Percentiles rank a stretch among this genome's conserved stretches.
Conservation (phyloP, 208 protist genomes). For the Wallacemonas sp. region DNA sequence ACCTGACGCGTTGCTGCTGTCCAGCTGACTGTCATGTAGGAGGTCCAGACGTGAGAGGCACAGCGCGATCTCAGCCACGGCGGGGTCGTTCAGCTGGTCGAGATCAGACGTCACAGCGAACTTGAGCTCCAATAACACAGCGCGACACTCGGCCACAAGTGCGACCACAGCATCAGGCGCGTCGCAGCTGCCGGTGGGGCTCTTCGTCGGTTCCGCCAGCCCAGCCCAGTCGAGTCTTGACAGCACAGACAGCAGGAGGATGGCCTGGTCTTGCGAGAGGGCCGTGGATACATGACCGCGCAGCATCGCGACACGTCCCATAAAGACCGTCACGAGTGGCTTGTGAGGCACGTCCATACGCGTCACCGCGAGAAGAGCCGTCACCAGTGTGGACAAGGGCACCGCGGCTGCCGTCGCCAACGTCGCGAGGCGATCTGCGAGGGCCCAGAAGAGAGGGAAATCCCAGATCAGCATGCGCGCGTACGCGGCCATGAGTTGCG, state of each 20-base stretch:
- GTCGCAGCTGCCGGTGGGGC: too few relatives aligned
- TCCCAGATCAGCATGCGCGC: slow-evolving; percentile 81
- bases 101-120: slow-evolving; percentile 7
- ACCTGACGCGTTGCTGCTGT: slow-evolving; percentile 9
- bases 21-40: slow-evolving; percentile 1
- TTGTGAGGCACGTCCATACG: slow-evolving; percentile 69
- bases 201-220: too few relatives aligned
- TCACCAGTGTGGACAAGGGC: slow-evolving; percentile 50
- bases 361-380: slow-evolving; percentile 57
- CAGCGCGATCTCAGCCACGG: slow-evolving; percentile 69
- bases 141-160: too few relatives aligned
- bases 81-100: slow-evolving; percentile 22
- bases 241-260: slow-evolving; percentile 41
- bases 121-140: slow-evolving; percentile 9
- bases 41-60: slow-evolving; percentile 51
- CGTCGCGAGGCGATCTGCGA: slow-evolving; percentile 45
- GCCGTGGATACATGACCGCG: slow-evolving; percentile 3
- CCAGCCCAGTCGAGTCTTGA: slow-evolving; percentile 26
- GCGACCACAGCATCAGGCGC: too few relatives aligned
- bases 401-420: not conserved
- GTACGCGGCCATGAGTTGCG: slow-evolving; percentile 60
- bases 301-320: not conserved
- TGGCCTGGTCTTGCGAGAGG: slow-evolving; percentile 12
- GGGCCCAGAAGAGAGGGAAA: slow-evolving; percentile 55
- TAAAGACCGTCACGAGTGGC: slow-evolving; percentile 5